Base-by-base conservation (phyloP, 2,329 filamentous ascomycete species). In the Xylariaceae sp. region DNA sequence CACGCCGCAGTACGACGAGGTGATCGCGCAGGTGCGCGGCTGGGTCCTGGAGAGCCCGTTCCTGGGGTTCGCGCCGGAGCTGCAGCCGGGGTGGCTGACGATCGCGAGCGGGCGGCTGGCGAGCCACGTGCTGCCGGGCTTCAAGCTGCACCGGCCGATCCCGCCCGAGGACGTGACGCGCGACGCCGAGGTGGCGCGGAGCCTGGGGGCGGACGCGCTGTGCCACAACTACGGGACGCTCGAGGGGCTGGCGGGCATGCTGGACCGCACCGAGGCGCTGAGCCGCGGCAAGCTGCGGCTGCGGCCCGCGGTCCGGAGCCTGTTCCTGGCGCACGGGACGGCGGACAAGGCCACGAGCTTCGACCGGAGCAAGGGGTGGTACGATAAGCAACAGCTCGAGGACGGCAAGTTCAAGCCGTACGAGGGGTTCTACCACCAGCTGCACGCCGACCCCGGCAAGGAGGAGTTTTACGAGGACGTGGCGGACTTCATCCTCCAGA, bases 201-300 rank as follows among this genome's bases (percentile, higher is more conserved):
- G 70, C 19, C 75, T 87, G 49, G 66, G 68, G 2, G 73, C 78
- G 22, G 90, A 96, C 63, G 59, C 72, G 37, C 70, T 95, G 39
- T 81, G 83, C 63, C 89, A 95, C 65, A 76, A 91, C 62, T 91
- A 81, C 2, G 90, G 89, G 28, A 95, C 90, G 6, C 72, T 95
- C n/a, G 83, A 90, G 62, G 87, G 87, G 1, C 62, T 95, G 26
- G 76, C 85, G 0, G 83, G 79, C 0, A 74, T 95, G 75, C 67
- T 96, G 49, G 87, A 94, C 60, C 78, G 90, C 19, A 83, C 83
- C 1, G 66, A 66, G 4, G 72, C 71, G 39, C 65, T 95, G 4
- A 66, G 62, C 4, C 84, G 62, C 4, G 84, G 82, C 3, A 72
- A 68, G 38, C 64, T 80, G 22, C 65, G 54, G 50, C 62, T 80